Base-by-base conservation (phyloP, 805 yeast genomes). In the Metschnikowia cerradonensis region DNA sequence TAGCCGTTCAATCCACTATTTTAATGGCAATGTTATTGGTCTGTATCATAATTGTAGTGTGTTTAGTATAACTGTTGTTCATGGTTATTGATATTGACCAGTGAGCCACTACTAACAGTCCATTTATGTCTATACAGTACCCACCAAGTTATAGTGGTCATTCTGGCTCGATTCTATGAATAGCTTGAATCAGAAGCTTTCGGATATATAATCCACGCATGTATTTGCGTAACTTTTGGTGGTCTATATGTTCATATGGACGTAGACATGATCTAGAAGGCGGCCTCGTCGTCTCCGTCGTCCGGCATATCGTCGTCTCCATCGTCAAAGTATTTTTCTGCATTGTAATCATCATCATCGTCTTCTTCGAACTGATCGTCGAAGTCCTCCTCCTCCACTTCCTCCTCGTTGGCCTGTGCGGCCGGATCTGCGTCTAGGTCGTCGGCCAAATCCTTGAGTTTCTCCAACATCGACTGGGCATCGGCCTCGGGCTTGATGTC, bases 321-420 rank as follows among this genome's bases (percentile, higher is more conserved):
- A 56, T 79, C 85, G 62, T 86, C 90, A 60, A 86, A 86, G 67
- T 86, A 86, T 66, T 81, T 82, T 59, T 86, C 92, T 7, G 92
- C 92, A 60, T 86, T 86, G 60, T 86, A 86, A 64, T 84, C 90
- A 61, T 83, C 88, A 57, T 86, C 90, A 23, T 85, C 90, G 50
- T 84, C 86, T 55, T 84, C 90, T 53, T 82, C 86, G 56, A 77
- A 79, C 53, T 84, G 88, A 54, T 84, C 90, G 58, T 84, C 89
- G 43, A 72, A 68, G n/a, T 81, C 86, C 19, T 71, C 76, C 33
- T 81, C 79, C 17, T 67, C 72, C 19, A 13, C 40, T 11, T 56
- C 63, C 42, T 66, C 71, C 2, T 64, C 71, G 38, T 76, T 82
- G 32, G 68, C 76, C 15, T 73, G 77, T 5, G 66, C 74, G 5